Conservation (phyloP, 345 rosid genomes). For the Bretschneidera sinensis region DNA sequence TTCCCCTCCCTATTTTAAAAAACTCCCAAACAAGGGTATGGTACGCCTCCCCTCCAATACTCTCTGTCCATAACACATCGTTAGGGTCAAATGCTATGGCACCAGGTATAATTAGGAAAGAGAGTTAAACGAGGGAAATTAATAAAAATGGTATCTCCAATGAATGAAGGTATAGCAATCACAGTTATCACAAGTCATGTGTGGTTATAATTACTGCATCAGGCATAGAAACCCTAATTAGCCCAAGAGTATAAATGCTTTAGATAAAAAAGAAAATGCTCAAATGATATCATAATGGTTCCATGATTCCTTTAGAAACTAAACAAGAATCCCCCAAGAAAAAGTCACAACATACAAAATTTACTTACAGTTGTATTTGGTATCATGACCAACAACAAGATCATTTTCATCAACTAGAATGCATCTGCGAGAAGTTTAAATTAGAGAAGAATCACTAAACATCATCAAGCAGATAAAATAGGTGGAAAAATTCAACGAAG, state of each 20-base stretch:
- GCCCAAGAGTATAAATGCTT: not conserved
- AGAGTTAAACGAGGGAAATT: too few relatives aligned
- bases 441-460: not conserved
- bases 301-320: not conserved
- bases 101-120: too few relatives aligned
- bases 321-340: too few relatives aligned
- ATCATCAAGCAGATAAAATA: not conserved
- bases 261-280: not conserved
- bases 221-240: not conserved
- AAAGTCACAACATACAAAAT: not conserved
- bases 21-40: too few relatives aligned
- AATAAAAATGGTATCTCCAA: too few relatives aligned
- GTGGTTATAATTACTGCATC: not conserved
- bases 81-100: too few relatives aligned
- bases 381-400: constrained; percentile 72
- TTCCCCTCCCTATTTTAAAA: too few relatives aligned
- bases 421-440: constrained; percentile 56
- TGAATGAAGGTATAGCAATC: too few relatives aligned
- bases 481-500: not conserved
- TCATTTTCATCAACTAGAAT: constrained; percentile 86
- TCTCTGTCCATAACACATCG: too few relatives aligned
- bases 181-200: not conserved
- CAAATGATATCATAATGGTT: not conserved
- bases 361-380: constrained; percentile 80
- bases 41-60: too few relatives aligned